Evolutionary conservation across 257 asterid genomes (phyloP).

Genomic region (Gentiana dahurica): DNA sequence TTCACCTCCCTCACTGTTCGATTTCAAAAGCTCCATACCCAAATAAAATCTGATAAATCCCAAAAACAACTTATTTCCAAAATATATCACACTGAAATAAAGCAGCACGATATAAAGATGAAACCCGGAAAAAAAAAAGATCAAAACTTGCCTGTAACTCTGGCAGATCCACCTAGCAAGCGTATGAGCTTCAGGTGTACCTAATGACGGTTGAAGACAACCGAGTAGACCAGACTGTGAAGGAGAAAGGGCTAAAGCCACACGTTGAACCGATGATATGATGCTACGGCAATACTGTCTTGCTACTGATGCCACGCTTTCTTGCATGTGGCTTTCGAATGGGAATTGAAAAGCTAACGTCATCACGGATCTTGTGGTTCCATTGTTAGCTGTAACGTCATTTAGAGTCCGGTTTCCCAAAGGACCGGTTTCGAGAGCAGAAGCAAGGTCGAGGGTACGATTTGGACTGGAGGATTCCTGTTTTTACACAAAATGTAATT

Average conservation of each 20-base stretch:
- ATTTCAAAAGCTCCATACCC: conserved; percentile 66
- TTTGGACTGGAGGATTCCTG: conserved; percentile 75
- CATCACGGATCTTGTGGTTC: conserved; percentile 65
- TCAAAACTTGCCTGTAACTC: conserved; percentile 51
- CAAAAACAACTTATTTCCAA: background rate
- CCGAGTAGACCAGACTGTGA: conserved; percentile 50
- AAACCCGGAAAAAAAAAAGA: no score
- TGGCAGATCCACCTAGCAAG: conserved; percentile 82
- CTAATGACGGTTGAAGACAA: conserved; percentile 32
- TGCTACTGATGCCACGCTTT: conserved; percentile 62
- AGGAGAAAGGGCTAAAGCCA: conserved; percentile 80
- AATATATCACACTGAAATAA: background rate
- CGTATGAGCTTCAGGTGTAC: conserved; percentile 78
- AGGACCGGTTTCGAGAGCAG: conserved; percentile 71
- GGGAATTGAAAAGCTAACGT: conserved; percentile 80
- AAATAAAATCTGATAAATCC: conserved; percentile 39
- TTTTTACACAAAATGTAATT: conserved; percentile 1
- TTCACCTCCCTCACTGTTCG: conserved; percentile 48
- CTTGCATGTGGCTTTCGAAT: conserved; percentile 85
- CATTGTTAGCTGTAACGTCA: conserved; percentile 24
- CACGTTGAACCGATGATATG: conserved; percentile 80
- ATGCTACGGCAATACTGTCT: conserved; percentile 78
- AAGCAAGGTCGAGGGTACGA: conserved; percentile 88
- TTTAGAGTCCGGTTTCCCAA: conserved; percentile 35
- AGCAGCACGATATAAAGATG: no score